Base-by-base conservation (phyloP, 2,329 filamentous ascomycete genomes). In the Aspergillus cejpii region DNA sequence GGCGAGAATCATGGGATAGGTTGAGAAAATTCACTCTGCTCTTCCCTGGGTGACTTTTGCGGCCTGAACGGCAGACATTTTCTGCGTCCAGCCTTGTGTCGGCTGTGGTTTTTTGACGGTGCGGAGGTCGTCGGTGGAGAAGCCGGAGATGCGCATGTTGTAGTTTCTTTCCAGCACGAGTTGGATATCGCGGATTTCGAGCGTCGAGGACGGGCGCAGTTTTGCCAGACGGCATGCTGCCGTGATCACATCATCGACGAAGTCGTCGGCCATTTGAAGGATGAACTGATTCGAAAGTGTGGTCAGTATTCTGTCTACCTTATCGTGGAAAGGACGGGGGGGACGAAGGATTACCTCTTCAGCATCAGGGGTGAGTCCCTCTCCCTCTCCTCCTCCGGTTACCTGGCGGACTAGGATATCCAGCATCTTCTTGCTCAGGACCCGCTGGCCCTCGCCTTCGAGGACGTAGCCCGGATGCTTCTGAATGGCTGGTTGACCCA, bases 391-490 rank as follows among this genome's bases (percentile, higher is more conserved):
- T 20, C 81, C 83, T 43, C 90, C 90, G 27, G 88, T 94, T 47
- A 97, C 89, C 68, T 97, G 91, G 40, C 90, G 81, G 6, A 97
- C 90, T 28, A 98, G 77, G 64, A 96, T 91, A 61, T 98, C 90
- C 31, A 98, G 77, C 71, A 95, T 97, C 72, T 94, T 94, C 79
- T 96, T 96, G 71, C 85, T 94, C n/a, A 98, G 74, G 1, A 98
- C 85, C 34, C 90, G 84, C 59, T 96, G 89, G 20, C 88, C 89
- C 62, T 95, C 90, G 23, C 87, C 87, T 63, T 97, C 91, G 47
- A 96, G 82, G 45, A 87, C 86, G 65, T 87, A 94, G 0, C 83
- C 81, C 0, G 89, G 87, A 36, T 87, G 80, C 61, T 89, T 90
- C 44, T 83, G 74, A 49, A 97, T 78, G 2, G 87, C 87, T 0